These are phyloP conservation scores for Nothophoma quercina DNA, from an alignment of 2,329 filamentous ascomycete species.

Conservation along the genomic window DNA sequence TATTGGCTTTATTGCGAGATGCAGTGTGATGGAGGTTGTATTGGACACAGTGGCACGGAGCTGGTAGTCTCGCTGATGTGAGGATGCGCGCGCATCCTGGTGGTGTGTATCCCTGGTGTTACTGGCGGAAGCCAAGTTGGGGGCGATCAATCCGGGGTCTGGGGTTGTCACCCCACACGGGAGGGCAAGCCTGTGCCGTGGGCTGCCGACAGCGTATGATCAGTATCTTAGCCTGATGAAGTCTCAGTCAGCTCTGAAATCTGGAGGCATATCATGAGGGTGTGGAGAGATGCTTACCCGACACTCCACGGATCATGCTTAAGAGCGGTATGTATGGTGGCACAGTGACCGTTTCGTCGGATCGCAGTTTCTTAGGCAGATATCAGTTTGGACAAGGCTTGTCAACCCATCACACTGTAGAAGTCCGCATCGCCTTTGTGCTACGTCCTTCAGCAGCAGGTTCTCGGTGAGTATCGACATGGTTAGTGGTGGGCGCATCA, in stretches of 20 bases:
- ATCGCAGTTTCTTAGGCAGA: slow-evolving; percentile 10
- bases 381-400: neutral
- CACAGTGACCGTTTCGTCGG: neutral
- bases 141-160: slow-evolving; percentile 26
- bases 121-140: slow-evolving; percentile 16
- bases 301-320: neutral
- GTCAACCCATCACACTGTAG: slow-evolving; percentile 25
- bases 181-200: slow-evolving; percentile 17
- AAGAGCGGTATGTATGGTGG: neutral
- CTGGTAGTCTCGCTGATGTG: slow-evolving; percentile 26
- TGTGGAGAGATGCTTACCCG: slow-evolving; percentile 15
- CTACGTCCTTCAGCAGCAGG: slow-evolving; percentile 30
- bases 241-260: slow-evolving; percentile 17
- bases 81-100: slow-evolving; percentile 21
- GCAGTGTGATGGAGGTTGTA: slow-evolving; percentile 14
- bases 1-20: slow-evolving; percentile 10
- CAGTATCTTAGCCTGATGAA: slow-evolving; percentile 26
- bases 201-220: slow-evolving; percentile 26
- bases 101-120: slow-evolving; percentile 10
- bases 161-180: slow-evolving; percentile 28
- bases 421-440: slow-evolving; percentile 37
- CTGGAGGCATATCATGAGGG: neutral
- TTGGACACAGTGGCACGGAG: slow-evolving; percentile 11
- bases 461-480: slow-evolving; percentile 22
- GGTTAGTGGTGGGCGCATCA: slow-evolving; percentile 30